phyloP scores from a whole-genome alignment of 1,139 yeast genomes.

The Yamadazyma sp. region DNA sequence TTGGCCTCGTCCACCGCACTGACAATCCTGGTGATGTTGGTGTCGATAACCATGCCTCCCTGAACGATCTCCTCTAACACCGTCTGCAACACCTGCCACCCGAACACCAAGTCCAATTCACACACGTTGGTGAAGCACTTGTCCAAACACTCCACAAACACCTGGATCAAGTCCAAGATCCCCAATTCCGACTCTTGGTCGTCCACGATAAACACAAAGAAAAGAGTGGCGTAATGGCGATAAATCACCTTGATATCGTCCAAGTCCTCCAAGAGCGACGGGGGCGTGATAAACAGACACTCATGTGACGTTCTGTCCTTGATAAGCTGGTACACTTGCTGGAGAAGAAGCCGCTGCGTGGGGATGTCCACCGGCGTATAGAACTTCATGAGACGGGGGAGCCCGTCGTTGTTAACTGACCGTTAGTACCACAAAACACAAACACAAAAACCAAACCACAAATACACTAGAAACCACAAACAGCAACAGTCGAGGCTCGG shows the following conservation, averaged over 20 bases:
- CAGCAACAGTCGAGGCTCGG: no score
- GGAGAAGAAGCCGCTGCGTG: conserved; percentile 70
- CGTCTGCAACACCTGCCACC: conserved; percentile 94
- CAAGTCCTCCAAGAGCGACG: conserved; percentile 68
- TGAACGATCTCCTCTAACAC: conserved; percentile 91
- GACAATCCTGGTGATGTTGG: conserved; percentile 81
- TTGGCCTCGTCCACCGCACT: conserved; percentile 69
- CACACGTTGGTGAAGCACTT: conserved; percentile 92
- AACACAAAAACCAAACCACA: not conserved
- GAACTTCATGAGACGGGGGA: conserved; percentile 87
- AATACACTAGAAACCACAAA: not conserved
- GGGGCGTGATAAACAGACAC: conserved; percentile 81
- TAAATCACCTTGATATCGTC: conserved; percentile 88
- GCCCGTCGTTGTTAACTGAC: conserved; percentile 84
- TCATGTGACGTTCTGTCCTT: conserved; percentile 68
- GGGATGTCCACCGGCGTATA: conserved; percentile 85
- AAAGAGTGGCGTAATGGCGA: conserved; percentile 90
- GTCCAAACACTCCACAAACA: conserved; percentile 92
- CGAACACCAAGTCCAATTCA: conserved; percentile 91
- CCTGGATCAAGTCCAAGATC: conserved; percentile 89
- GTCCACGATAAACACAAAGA: conserved; percentile 93
- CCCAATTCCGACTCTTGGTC: conserved; percentile 95
- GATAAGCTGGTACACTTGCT: conserved; percentile 73
- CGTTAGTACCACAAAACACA: conserved; percentile 19
- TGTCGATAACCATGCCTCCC: conserved; percentile 99